Evolutionary conservation across 1,284 basidiomycete genomes (phyloP), one percentile per base, ranked within the genome.

Genomic region (Puccinia coronata): DNA sequence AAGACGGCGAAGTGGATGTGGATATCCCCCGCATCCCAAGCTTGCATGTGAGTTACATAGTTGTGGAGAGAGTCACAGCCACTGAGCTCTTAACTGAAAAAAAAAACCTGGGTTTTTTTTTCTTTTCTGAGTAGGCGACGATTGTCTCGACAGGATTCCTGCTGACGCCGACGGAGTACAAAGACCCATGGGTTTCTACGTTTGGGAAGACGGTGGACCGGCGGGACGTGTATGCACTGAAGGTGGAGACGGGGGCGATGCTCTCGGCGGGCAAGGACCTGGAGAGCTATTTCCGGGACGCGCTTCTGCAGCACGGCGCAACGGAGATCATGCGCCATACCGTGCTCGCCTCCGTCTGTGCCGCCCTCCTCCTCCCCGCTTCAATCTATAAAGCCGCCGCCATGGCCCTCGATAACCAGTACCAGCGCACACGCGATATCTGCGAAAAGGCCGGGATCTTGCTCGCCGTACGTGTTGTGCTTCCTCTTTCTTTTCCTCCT

Each of bases 1-100:
- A 88, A 81, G 87, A 84, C 8, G 87, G 47, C n/a, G 71, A 67
- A 51, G 12, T 59, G 1, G 70, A 81, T 73, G n/a, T 20, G 9
- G 57, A 81, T 23, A 4, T 81, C 25, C 59, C 79, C 43, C 71
- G 57, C 8, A 53, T 81, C 20, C 79, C 79, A 23, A 81, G 79
- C 39, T 81, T 81, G 63, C 79, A 81, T 72, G 79, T 74, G 36
- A 81, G 79, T 39, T 23, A n/a, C 12, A 16, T 9, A 20, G 4
- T 31, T 34, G 9, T 4, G 5, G 16, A 70, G 11, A 43, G 25
- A 8, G 36, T 9, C 41, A 39, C 11, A 16, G 28, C 3, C n/a
- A 23, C 51, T 55, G 31, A 53, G 61, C 47, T 70, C 11, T 18
- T 6, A 49, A 47, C 34, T 49, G 39, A 67, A 67, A 67, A 8